Evolutionary conservation across 257 asterid genomes (phyloP).

Genomic region (Anisodus acutangulus): DNA sequence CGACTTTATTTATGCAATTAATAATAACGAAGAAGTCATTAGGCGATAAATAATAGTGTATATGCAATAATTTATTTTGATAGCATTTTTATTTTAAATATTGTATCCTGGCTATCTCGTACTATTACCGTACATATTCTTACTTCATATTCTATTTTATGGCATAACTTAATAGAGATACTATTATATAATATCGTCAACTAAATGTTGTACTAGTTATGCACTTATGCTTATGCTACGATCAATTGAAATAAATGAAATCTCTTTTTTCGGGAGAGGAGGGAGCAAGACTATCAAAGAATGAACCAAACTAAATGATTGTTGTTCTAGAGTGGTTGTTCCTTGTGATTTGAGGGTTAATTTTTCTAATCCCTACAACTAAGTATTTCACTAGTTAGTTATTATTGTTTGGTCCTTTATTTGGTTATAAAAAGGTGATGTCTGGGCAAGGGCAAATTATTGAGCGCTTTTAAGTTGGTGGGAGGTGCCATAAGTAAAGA

Average conservation of each 20-base stretch:
- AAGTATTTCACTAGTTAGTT: neutral
- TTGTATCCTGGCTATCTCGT: neutral
- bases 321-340: neutral
- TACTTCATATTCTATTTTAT: neutral
- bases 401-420: neutral
- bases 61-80: too few relatives aligned
- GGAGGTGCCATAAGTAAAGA: conserved; percentile 35
- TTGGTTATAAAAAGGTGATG: conserved; percentile 18
- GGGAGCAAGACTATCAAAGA: neutral
- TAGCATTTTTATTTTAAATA: neutral
- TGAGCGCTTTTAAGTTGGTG: conserved; percentile 33
- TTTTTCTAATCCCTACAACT: neutral
- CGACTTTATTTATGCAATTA: neutral
- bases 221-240: too few relatives aligned
- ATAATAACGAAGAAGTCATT: neutral
- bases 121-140: neutral
- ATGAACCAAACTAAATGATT: neutral
- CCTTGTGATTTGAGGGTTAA: neutral
- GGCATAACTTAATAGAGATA: neutral
- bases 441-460: conserved; percentile 30
- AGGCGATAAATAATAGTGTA: too few relatives aligned
- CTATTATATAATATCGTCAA: neutral
- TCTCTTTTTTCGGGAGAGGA: too few relatives aligned
- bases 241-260: too few relatives aligned
- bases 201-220: too few relatives aligned